Conservation (phyloP, 1,284 basidiomycete genomes). For the Porogramme epimiltina region DNA sequence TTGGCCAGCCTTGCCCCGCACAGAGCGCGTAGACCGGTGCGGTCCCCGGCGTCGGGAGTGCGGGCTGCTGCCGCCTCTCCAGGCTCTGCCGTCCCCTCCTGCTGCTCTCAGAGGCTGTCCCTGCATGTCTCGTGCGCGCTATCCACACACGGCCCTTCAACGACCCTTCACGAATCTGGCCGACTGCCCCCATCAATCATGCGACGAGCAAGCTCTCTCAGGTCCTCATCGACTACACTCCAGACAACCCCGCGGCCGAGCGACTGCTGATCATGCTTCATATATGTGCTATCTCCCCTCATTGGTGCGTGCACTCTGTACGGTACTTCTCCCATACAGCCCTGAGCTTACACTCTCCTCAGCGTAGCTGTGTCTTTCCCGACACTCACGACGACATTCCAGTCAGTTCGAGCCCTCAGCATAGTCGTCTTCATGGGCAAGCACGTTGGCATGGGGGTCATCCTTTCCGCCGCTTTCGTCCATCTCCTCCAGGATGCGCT, state of each 20-base stretch:
- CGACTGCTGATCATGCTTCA: conserved; percentile 29
- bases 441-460: conserved; percentile 82
- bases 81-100: neutral
- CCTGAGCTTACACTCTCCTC: neutral
- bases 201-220: conserved; percentile 3
- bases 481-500: conserved; percentile 79
- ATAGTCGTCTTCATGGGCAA: conserved; percentile 78
- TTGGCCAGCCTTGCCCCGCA: too few relatives aligned
- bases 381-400: conserved; percentile 54
- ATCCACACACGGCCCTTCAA: neutral
- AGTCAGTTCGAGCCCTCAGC: conserved; percentile 59
- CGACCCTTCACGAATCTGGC: too few relatives aligned
- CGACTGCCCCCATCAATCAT: neutral
- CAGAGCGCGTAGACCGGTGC: too few relatives aligned
- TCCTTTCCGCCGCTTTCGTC: conserved; percentile 77
- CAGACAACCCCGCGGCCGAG: conserved; percentile 8
- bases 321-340: neutral
- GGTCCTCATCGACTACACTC: neutral
- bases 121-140: neutral
- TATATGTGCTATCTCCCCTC: conserved; percentile 40
- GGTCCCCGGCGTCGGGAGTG: too few relatives aligned
- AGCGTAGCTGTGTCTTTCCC: conserved; percentile 69
- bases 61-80: too few relatives aligned
- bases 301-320: conserved; percentile 30
- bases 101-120: neutral